These are phyloP conservation scores for Diaporthe sp. DNA, from an alignment of 2,329 filamentous ascomycete species.

Conservation along the genomic window DNA sequence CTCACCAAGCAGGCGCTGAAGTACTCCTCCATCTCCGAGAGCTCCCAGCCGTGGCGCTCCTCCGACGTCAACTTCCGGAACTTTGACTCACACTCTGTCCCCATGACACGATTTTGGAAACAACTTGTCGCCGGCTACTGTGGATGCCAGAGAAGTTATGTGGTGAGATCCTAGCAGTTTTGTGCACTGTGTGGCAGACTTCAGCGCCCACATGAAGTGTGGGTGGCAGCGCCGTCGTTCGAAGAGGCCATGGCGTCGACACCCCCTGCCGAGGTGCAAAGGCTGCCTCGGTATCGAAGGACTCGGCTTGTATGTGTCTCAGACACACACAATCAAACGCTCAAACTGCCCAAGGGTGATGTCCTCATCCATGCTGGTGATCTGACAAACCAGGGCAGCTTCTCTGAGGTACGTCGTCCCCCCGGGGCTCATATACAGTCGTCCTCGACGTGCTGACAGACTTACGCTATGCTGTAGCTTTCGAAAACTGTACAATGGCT, in stretches of 20 bases:
- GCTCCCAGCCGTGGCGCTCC: neutral
- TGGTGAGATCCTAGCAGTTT: neutral
- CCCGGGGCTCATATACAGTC: neutral
- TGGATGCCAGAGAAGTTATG: neutral
- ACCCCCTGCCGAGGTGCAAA: neutral
- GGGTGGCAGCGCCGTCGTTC: neutral
- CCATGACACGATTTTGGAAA: constrained; percentile 11
- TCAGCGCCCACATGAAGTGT: neutral
- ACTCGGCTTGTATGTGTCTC: constrained; percentile 80
- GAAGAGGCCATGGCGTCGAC: constrained; percentile 16
- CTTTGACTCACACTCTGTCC: neutral
- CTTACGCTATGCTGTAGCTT: constrained; percentile 52
- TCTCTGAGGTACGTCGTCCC: constrained; percentile 55
- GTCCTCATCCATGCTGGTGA: constrained; percentile 82
- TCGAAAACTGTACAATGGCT: constrained; percentile 74
- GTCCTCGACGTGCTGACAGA: neutral
- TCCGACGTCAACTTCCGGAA: neutral
- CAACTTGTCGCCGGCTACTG: neutral
- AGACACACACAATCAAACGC: constrained; percentile 77
- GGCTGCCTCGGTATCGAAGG: constrained; percentile 47
- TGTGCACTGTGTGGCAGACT: constrained; percentile 18
- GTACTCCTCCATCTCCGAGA: neutral
- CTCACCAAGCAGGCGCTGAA: neutral
- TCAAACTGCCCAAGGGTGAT: constrained; percentile 76
- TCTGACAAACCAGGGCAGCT: constrained; percentile 77